Evolutionary conservation across 1,284 basidiomycete genomes (phyloP).

Genomic region (Cutaneotrichosporon sp.): DNA sequence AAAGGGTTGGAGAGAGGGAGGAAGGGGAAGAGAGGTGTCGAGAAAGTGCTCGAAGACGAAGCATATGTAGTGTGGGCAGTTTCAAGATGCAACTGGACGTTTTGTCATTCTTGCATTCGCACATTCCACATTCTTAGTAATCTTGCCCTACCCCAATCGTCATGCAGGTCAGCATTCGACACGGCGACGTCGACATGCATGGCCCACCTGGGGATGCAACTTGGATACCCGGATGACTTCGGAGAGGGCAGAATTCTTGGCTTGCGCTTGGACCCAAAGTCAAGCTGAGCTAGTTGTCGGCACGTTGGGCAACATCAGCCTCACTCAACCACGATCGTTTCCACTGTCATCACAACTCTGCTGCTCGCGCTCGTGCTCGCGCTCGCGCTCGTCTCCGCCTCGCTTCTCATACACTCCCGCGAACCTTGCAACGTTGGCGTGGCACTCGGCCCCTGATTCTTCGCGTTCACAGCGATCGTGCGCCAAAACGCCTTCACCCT

Average conservation of each 20-base stretch:
- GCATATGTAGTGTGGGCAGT: neutral
- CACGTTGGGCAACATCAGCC: neutral
- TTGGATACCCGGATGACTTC: neutral
- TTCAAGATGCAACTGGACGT: neutral
- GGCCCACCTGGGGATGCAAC: neutral
- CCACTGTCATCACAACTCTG: neutral
- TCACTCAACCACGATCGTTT: neutral
- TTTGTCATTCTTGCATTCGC: neutral
- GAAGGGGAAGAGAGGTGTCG: slow-evolving; percentile 1
- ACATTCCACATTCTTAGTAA: neutral
- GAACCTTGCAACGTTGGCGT: too few species aligned
- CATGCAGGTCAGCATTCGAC: neutral
- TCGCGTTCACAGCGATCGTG: neutral
- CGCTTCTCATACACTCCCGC: neutral
- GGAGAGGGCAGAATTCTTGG: neutral
- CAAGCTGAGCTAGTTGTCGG: neutral
- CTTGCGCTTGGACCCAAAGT: neutral
- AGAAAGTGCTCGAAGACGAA: neutral
- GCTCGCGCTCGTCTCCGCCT: neutral
- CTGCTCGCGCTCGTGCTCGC: neutral
- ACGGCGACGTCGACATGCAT: neutral
- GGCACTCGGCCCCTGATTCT: too few species aligned
- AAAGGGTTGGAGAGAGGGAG: neutral
- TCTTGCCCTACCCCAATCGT: neutral
- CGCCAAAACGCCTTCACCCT: neutral